Base-by-base conservation (phyloP, 148 eudicot species). In the Dysphania ambrosioides region DNA sequence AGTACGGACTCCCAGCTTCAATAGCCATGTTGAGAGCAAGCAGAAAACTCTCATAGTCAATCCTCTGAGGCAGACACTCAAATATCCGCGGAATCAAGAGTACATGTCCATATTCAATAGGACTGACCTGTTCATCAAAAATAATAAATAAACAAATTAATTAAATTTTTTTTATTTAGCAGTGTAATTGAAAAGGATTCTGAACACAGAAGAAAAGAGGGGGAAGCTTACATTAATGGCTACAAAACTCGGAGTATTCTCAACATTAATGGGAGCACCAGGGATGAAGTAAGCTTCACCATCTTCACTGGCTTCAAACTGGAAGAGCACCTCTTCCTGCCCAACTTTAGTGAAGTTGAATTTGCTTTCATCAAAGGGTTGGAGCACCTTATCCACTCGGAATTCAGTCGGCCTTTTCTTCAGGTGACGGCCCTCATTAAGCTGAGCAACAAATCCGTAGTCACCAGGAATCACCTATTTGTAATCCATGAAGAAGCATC, bases 321-420 rank as follows among this genome's bases (percentile, higher is more conserved):
- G 88, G 88, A 91, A 91, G 57, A 94, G 91, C 78, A 90, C 88
- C 79, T 94, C 98, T 76, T 94, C 98, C 81, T 94, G 96, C 31
- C 98, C 97, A 60, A 94, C 90, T 82, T 94, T 94, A 1, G 93
- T 94, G 79, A 91, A 94, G 83, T 94, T 94, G 91, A 94, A 94
- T 56, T 91, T 94, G 84, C 72, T 87, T 16, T 84, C 91, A 64
- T 94, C 98, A 64, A 94, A 94, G 31, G 97, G 89, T 80, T 94
- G 98, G 70, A 94, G 78, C 34, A 94, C 98, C 86, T 91, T 84
- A 75, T 94, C 97, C 23, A 94, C 89, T 29, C 82, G 86, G 73
- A 94, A 94, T 74, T 94, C 98, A 10, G 98, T 94, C 0, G 96
- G 93, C 85, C 98, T 80, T 79, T 94, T 94, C 87, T 91, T 91